Evolutionary conservation across 805 yeast species (phyloP), one percentile per base, ranked within the genome.

Genomic region (Lachancea thermotolerans): DNA sequence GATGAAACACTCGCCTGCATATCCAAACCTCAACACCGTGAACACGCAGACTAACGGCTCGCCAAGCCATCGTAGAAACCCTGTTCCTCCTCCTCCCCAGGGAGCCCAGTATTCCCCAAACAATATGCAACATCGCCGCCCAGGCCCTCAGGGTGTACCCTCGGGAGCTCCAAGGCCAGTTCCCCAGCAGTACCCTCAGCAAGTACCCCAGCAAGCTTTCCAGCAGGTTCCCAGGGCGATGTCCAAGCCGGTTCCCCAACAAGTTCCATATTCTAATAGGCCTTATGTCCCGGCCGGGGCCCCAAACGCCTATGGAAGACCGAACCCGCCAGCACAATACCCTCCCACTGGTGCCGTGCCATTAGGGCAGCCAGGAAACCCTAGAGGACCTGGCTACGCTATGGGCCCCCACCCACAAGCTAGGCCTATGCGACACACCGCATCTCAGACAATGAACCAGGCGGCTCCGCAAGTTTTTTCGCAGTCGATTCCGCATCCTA

Each of bases 221-320:
- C 34, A 45, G 30, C 55, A 46, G 31, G 49, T 39, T 14, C 46
- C 40, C 42, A 35, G 38, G 5, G 56, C 39, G 31, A 45, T 33
- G n/a, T 47, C 38, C 39, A 48, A 42, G 40, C 45, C 28, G 32
- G 41, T 40, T 33, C 52, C 36, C 15, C 57, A 35, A 32, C 37
- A 40, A 33, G 32, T 15, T 4, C 37, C 37, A 31, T 21, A 21
- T 21, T 21, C 25, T 7, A 21, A 21, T 7, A 21, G 25, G 25
- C 25, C 25, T 21, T 21, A 31, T 21, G 41, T 21, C 34, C 35
- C 44, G 43, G 60, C 12, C 56, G 49, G 49, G 32, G 39, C 37
- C 64, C 11, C 44, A 33, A 27, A 34, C 27, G 44, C 38, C 33
- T 3, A 29, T 38, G 48, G 44, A 15, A 35, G 39, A 30, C 14